These are phyloP conservation scores for Berberis thunbergii DNA, from an alignment of 164 flowering plant genomes.

Conservation along the genomic window DNA sequence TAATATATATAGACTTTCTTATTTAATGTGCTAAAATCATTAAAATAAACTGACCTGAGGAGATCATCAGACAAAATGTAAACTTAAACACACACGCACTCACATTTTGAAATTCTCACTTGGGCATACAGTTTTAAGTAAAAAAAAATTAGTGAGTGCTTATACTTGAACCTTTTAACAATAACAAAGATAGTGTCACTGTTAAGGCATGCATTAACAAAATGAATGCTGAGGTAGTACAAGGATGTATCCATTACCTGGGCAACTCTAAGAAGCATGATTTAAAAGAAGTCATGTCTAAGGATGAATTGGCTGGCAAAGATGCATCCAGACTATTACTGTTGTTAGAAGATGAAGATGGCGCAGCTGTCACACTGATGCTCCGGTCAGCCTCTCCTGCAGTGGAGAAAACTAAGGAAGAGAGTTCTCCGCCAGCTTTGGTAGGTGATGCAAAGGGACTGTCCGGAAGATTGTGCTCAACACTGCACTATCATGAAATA, in stretches of 20 bases:
- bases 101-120: too few species aligned
- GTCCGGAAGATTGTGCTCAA: constrained; percentile 89
- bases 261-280: constrained; percentile 76
- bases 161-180: background rate
- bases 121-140: too few species aligned
- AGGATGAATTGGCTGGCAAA: constrained; percentile 35
- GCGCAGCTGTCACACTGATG: background rate
- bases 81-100: too few species aligned
- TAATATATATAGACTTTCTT: too few species aligned
- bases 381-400: constrained; percentile 17
- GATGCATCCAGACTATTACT: constrained; percentile 13
- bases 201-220: background rate
- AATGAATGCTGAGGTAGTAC: background rate
- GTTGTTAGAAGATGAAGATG: constrained; percentile 9
- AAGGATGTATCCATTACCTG: constrained; percentile 30
- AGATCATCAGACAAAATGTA: too few species aligned
- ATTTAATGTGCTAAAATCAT: too few species aligned
- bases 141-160: too few species aligned
- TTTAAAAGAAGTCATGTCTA: constrained; percentile 62
- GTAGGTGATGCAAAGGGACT: constrained; percentile 57
- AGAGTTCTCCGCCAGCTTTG: constrained; percentile 13
- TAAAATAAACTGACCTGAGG: too few species aligned
- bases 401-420: constrained; percentile 20
- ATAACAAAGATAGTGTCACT: background rate
- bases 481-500: constrained; percentile 15